Conservation (phyloP, 176 grass and related monocot species). For the Areca catechu region DNA sequence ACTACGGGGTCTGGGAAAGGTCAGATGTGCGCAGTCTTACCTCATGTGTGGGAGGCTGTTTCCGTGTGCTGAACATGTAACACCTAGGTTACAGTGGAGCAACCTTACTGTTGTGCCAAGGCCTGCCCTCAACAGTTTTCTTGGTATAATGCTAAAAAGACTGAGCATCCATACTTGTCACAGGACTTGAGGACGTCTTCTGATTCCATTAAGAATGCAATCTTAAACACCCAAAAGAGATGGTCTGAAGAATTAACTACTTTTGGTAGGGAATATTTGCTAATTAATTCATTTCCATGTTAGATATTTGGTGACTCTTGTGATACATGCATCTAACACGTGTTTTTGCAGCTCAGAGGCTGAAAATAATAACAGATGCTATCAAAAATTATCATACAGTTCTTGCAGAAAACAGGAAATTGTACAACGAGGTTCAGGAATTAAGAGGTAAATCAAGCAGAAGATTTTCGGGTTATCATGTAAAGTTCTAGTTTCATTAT, state of each 20-base stretch:
- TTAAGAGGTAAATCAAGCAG: constrained; percentile 1
- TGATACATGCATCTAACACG: background rate
- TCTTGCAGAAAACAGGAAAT: constrained; percentile 6
- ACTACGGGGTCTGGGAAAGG: no score
- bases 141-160: background rate
- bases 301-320: background rate
- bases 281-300: constrained; percentile 5
- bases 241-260: constrained; percentile 47
- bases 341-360: background rate
- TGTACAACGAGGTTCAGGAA: constrained; percentile 14
- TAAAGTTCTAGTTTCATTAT: no score
- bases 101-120: no score
- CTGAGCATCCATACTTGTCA: constrained; percentile 13
- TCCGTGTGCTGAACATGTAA: no score
- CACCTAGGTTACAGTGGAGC: no score
- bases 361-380: background rate
- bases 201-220: constrained; percentile 58
- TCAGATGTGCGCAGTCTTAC: no score
- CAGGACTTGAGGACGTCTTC: constrained; percentile 72
- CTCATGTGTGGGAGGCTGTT: no score
- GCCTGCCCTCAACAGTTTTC: background rate
- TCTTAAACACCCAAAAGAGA: constrained; percentile 39
- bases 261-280: constrained; percentile 31
- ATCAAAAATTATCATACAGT: constrained; percentile 6
- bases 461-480: no score